phyloP scores from a whole-genome alignment of 257 asterid species.

The Nicotiana knightiana region DNA sequence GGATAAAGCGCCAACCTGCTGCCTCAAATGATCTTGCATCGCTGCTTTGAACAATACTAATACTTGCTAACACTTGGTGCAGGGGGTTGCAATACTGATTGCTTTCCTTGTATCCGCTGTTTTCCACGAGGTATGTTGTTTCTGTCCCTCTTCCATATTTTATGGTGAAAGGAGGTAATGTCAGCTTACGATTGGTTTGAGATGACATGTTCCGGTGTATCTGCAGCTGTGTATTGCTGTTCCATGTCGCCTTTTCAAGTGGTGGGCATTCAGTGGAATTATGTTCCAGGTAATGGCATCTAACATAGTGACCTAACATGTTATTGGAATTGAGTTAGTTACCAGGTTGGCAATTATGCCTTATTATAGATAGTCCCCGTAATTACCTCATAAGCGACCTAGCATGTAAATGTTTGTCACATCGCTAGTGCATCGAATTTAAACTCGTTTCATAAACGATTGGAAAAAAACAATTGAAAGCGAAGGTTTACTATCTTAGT shows the following conservation, averaged over 20 bases:
- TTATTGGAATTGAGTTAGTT: background rate
- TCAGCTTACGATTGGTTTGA: background rate
- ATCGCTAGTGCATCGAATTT: background rate
- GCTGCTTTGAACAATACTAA: background rate
- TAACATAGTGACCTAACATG: background rate
- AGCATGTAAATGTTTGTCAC: too few relatives aligned
- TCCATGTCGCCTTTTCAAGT: constrained; percentile 93
- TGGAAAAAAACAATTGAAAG: background rate
- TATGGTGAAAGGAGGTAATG: background rate
- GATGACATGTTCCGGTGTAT: constrained; percentile 11
- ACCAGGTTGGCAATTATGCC: too few relatives aligned
- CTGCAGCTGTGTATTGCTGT: constrained; percentile 89
- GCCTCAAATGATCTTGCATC: background rate
- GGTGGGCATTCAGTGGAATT: constrained; percentile 90
- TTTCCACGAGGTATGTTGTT: constrained; percentile 79
- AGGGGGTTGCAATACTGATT: constrained; percentile 75
- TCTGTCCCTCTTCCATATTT: background rate
- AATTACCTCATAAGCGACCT: too few relatives aligned
- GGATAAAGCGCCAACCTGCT: background rate
- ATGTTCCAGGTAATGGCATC: constrained; percentile 69
- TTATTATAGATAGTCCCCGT: too few relatives aligned
- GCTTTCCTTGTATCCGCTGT: constrained; percentile 84
- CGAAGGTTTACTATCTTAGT: background rate
- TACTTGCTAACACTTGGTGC: constrained; percentile 17
- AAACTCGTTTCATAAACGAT: background rate